Evolutionary conservation across 2,329 filamentous ascomycete genomes (phyloP), one percentile per base, ranked within the genome.

Genomic region (Eutypella sp.): DNA sequence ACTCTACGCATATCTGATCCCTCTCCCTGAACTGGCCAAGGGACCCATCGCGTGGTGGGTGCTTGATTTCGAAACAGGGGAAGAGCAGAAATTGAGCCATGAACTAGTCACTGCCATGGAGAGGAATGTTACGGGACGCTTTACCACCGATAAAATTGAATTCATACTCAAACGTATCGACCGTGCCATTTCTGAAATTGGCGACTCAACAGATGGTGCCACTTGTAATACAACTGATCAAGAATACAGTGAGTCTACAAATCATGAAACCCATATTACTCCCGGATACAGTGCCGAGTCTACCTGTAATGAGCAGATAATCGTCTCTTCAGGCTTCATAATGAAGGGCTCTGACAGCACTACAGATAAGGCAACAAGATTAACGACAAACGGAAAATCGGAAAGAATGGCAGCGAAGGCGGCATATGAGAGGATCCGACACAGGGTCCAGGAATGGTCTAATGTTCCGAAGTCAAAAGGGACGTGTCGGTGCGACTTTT

Each of bases 401-500:
- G 25, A 29, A 13, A 29, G 13, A 13, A 29, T 29, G 13, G 25
- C 8, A 29, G 13, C 13, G 25, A 29, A 29, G 25, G 25, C 25
- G 25, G 13, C 25, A 29, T 29, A 29, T 13, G 13, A 29, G 13
- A 29, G 8, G 13, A 29, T 44, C 8, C 24, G 19, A n/a, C n/a
- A 20, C 16, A 41, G 19, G 16, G 15, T 47, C 13, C 29, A 29
- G 25, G 25, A 29, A 29, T 29, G 25, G 25, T 29, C 25, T 29
- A 13, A 13, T 13, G 25, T 29, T 29, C 13, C 13, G 13, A 29
- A 29, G 7, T 29, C 25, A 29, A 29, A 27, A 9, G 25, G n/a
- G 3, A 23, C 16, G 22, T 37, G 40, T 16, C 20, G 27, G 24
- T 47, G 47, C 31, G 43, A 46, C 22, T 37, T 24, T 2, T 49